Evolutionary conservation across 1,284 basidiomycete genomes (phyloP).

Genomic region (Ganoderma sp.): DNA sequence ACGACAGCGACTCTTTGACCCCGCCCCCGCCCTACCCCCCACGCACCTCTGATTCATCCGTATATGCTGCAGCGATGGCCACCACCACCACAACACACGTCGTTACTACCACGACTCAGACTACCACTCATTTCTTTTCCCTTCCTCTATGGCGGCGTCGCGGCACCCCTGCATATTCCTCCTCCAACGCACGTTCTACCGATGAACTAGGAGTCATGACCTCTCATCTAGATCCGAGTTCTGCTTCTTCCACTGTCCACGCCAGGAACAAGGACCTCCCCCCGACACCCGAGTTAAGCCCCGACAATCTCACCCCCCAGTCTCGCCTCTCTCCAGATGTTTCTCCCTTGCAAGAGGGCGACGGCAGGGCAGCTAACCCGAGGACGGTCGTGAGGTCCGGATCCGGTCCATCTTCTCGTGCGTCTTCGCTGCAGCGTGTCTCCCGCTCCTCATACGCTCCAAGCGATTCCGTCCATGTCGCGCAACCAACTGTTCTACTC

Average conservation of each 20-base stretch:
- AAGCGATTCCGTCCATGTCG: slow-evolving; percentile 31
- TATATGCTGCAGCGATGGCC: slow-evolving; percentile 53
- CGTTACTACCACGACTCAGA: slow-evolving; percentile 56
- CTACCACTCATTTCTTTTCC: slow-evolving; percentile 67
- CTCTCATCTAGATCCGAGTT: slow-evolving; percentile 21
- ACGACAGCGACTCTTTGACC: slow-evolving; percentile 33
- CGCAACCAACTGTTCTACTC: slow-evolving; percentile 52
- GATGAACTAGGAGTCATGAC: slow-evolving; percentile 41
- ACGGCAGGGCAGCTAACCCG: slow-evolving; percentile 15
- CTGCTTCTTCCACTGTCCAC: slow-evolving; percentile 36
- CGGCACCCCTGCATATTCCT: slow-evolving; percentile 29
- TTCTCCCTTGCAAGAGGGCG: slow-evolving; percentile 17
- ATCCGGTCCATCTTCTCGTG: slow-evolving; percentile 30
- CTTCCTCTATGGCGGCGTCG: slow-evolving; percentile 69
- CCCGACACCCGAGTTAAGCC: slow-evolving; percentile 55
- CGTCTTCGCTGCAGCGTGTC: slow-evolving; percentile 30
- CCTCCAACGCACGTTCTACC: slow-evolving; percentile 34
- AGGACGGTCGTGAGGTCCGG: slow-evolving; percentile 16
- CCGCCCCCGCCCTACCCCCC: slow-evolving; percentile 51
- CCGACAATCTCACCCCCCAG: slow-evolving; percentile 27
- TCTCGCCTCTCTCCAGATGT: slow-evolving; percentile 21
- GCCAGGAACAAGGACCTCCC: slow-evolving; percentile 70
- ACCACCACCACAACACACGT: slow-evolving; percentile 55
- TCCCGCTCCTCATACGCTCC: slow-evolving; percentile 30
- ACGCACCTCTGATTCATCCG: slow-evolving; percentile 42